Conservation (phyloP, 345 rosid species). For the Arabidopsis arenosa region DNA sequence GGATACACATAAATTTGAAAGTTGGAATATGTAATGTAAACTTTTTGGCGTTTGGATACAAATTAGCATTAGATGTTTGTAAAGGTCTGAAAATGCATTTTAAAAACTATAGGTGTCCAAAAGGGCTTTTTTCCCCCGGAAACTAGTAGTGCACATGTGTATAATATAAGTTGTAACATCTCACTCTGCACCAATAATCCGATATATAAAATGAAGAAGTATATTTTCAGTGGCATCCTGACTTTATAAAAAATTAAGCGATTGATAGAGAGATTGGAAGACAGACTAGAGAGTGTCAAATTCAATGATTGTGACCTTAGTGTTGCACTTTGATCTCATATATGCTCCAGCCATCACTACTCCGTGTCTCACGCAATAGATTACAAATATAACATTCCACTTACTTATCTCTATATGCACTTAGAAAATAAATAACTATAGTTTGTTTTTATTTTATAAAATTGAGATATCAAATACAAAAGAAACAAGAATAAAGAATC, state of each 20-base stretch:
- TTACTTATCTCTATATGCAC: not conserved
- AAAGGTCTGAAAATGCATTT: too few species aligned
- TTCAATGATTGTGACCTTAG: conserved; percentile 29
- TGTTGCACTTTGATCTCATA: conserved; percentile 8
- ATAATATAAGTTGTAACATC: too few species aligned
- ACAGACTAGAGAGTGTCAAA: conserved; percentile 15
- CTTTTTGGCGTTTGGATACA: too few species aligned
- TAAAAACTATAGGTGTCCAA: too few species aligned
- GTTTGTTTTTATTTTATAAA: not conserved
- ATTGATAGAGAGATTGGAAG: conserved; percentile 16
- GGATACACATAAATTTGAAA: too few species aligned
- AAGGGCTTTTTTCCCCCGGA: too few species aligned
- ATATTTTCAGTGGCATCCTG: conserved; percentile 15
- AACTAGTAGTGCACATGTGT: too few species aligned
- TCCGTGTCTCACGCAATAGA: conserved; percentile 7
- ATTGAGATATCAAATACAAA: not conserved
- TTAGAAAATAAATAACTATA: not conserved
- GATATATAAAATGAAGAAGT: not conserved
- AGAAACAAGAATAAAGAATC: not conserved
- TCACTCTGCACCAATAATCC: too few species aligned
- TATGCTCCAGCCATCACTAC: conserved; percentile 31
- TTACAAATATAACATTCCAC: not conserved
- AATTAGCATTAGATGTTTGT: too few species aligned
- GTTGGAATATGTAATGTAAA: too few species aligned
- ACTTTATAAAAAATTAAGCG: not conserved